phyloP scores from a whole-genome alignment of 352 stramenopile genomes.

The Phytopythium boreale region DNA sequence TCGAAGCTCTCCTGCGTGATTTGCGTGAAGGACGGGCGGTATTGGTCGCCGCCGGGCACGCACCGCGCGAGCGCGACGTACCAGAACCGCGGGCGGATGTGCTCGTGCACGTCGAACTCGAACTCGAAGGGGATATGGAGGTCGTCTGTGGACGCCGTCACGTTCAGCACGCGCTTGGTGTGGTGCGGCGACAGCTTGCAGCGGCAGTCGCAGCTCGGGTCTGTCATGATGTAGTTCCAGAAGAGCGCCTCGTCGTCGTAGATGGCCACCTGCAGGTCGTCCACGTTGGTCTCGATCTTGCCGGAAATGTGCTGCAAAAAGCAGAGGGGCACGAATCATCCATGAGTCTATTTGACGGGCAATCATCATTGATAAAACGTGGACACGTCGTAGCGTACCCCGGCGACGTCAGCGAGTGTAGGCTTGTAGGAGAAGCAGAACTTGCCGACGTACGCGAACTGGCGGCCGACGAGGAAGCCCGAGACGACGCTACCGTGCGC shows the following conservation, averaged over 20 bases:
- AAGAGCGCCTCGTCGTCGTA: slow-evolving; percentile 81
- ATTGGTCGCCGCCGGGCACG: slow-evolving; percentile 57
- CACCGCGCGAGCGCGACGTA: slow-evolving; percentile 71
- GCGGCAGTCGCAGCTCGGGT: slow-evolving; percentile 54
- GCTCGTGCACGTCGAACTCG: slow-evolving; percentile 58
- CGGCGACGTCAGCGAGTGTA: slow-evolving; percentile 55
- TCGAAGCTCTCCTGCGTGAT: slow-evolving; percentile 70
- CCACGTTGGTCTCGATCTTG: slow-evolving; percentile 59
- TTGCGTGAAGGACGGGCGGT: slow-evolving; percentile 54
- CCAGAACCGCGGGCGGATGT: slow-evolving; percentile 68
- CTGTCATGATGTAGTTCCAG: slow-evolving; percentile 72
- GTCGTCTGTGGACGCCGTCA: slow-evolving; percentile 39
- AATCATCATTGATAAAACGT: not conserved
- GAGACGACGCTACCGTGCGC: slow-evolving; percentile 39
- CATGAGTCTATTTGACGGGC: no score
- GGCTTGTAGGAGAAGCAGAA: slow-evolving; percentile 75
- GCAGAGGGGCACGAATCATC: not conserved
- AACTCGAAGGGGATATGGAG: slow-evolving; percentile 54
- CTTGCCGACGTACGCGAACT: slow-evolving; percentile 82
- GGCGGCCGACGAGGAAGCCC: slow-evolving; percentile 57
- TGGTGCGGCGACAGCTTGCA: slow-evolving; percentile 72
- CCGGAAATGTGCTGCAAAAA: slow-evolving; percentile 43
- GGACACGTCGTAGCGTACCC: slow-evolving; percentile 35
- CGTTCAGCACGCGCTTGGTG: slow-evolving; percentile 69
- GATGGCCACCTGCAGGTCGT: slow-evolving; percentile 64